Conservation (phyloP, 164 flowering plant species). For the Liriodendron chinense region DNA sequence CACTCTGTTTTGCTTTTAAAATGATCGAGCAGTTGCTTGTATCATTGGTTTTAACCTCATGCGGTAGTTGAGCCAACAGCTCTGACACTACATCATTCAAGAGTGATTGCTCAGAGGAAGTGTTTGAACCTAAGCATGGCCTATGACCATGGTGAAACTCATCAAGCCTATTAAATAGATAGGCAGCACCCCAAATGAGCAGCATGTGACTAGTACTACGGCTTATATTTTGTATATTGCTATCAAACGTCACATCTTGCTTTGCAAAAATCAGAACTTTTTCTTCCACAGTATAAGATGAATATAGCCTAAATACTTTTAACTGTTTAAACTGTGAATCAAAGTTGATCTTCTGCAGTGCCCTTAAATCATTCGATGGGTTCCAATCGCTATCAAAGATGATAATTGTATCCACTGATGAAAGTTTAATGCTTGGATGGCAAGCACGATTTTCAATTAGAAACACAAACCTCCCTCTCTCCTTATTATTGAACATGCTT, state of each 20-base stretch:
- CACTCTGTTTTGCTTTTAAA: conserved; percentile 39
- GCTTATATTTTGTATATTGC: conserved; percentile 37
- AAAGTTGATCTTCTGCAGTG: conserved; percentile 59
- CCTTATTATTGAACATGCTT: conserved; percentile 64
- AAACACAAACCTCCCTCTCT: conserved; percentile 63
- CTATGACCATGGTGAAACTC: conserved; percentile 42
- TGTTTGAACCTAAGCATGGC: conserved; percentile 10
- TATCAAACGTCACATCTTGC: conserved; percentile 41
- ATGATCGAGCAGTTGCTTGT: conserved; percentile 25
- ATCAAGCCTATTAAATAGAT: conserved; percentile 54
- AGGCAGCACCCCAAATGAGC: conserved; percentile 78
- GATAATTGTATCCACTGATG: conserved; percentile 62
- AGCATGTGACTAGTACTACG: conserved; percentile 40
- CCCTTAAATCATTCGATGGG: conserved; percentile 67
- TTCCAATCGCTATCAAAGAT: conserved; percentile 79
- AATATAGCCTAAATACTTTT: conserved; percentile 71
- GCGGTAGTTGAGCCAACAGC: conserved; percentile 33
- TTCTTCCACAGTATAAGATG: conserved; percentile 80
- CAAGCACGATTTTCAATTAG: conserved; percentile 84
- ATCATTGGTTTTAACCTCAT: conserved; percentile 18
- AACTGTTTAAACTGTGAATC: conserved; percentile 53
- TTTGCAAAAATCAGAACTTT: conserved; percentile 52
- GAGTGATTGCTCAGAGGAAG: conserved; percentile 26
- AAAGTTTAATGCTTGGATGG: conserved; percentile 62
- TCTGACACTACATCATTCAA: conserved; percentile 46